A percentile compares a stretch with the other conserved stretches of the same genome.
phyloP scores from a whole-genome alignment of 2,329 filamentous ascomycete species.

The Raffaelea ambrosiae region DNA sequence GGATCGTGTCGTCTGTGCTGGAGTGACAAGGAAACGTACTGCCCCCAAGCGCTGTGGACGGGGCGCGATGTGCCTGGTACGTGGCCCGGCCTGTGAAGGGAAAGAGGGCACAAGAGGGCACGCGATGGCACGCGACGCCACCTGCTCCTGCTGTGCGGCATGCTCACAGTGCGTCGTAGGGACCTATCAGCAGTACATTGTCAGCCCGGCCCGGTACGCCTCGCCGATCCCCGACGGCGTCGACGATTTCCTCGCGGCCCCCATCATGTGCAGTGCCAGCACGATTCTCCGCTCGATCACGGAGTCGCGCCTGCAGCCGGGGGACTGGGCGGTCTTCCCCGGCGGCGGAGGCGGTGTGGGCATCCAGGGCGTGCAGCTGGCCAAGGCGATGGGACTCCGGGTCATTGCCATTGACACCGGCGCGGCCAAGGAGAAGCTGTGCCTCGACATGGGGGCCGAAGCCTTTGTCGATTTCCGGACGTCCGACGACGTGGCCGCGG shows the following conservation, averaged over 20 bases:
- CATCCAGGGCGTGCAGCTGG: constrained; percentile 32
- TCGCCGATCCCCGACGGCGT: constrained; percentile 40
- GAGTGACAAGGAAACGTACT: constrained; percentile 24
- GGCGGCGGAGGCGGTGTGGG: constrained; percentile 38
- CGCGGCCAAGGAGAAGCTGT: constrained; percentile 33
- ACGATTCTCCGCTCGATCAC: constrained; percentile 50
- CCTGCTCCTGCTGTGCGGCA: too few relatives aligned
- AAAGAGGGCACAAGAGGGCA: too few relatives aligned
- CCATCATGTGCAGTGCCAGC: constrained; percentile 50
- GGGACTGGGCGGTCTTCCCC: constrained; percentile 46
- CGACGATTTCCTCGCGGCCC: constrained; percentile 43
- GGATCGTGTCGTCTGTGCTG: constrained; percentile 26
- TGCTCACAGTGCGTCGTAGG: too few relatives aligned
- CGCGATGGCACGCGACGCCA: too few relatives aligned
- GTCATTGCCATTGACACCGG: constrained; percentile 48
- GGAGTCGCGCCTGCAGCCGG: constrained; percentile 38
- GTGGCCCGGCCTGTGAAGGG: too few relatives aligned
- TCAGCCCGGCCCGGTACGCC: constrained; percentile 44
- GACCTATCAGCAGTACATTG: constrained; percentile 52
- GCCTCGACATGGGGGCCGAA: constrained; percentile 42
- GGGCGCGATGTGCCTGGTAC: too few relatives aligned
- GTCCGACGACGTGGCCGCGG: constrained; percentile 13
- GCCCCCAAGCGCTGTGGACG: too few relatives aligned
- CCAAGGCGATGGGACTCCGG: constrained; percentile 44
- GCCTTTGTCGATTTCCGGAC: constrained; percentile 47